Conservation (phyloP, 176 grass and related monocot genomes). For the Elaeis guineensis region DNA sequence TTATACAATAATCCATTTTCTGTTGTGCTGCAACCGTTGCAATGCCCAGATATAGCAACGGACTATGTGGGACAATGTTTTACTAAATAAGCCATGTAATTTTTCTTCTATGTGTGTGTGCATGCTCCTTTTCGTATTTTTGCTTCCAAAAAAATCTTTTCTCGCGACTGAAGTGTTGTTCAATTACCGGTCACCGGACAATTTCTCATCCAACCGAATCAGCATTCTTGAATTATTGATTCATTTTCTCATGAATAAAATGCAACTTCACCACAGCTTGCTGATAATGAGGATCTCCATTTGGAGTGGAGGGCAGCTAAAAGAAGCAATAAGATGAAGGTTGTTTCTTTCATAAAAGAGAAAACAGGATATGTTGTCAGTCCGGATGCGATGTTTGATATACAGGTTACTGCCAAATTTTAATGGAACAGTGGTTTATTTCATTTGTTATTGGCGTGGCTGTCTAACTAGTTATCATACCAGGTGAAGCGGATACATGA, state of each 20-base stretch:
- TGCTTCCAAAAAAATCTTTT: too few species aligned
- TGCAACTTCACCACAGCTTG: conserved; percentile 48
- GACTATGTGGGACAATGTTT: too few species aligned
- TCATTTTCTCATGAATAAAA: background rate
- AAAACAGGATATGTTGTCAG: conserved; percentile 95
- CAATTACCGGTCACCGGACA: too few species aligned
- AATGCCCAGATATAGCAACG: too few species aligned
- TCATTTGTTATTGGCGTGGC: background rate
- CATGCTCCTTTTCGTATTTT: too few species aligned
- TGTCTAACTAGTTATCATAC: conserved; percentile 26
- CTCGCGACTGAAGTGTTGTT: too few species aligned
- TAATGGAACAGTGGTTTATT: background rate
- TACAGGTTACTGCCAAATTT: conserved; percentile 47
- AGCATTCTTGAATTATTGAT: too few species aligned
- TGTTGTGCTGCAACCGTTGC: too few species aligned
- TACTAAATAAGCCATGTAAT: too few species aligned
- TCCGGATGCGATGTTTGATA: conserved; percentile 96
- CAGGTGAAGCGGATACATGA: conserved; percentile 99
- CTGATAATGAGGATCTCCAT: conserved; percentile 73
- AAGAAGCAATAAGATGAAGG: conserved; percentile 73
- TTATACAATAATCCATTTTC: too few species aligned
- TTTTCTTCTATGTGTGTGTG: too few species aligned
- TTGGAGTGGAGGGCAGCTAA: conserved; percentile 74
- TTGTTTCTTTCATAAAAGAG: conserved; percentile 74
- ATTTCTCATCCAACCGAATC: too few species aligned